Base-by-base conservation (phyloP, 257 asterid species). In the Ehretia macrophylla region DNA sequence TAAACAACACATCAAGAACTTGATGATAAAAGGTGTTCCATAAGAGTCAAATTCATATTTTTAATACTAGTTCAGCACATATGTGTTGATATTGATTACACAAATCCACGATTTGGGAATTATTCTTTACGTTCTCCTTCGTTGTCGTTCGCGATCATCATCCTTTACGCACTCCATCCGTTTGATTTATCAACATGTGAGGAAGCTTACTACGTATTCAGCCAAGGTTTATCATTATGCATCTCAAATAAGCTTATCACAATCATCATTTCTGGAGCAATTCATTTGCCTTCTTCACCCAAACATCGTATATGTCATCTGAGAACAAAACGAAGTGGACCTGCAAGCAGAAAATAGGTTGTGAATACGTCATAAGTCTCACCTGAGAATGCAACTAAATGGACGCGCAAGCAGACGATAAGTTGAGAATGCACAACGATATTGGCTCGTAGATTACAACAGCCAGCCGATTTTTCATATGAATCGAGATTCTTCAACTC, bases 251-350 rank as follows among this genome's bases (percentile, higher is more conserved):
- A 42, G 47, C 47, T 5, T 1, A 42, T 32, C 47, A 46, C 46
- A 58, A 10, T n/a, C 47, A 56, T 83, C 77, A 83, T 11, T 71
- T 74, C 44, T 69, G 68, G 22, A 89, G 83, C 79, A 86, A 72
- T 55, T 84, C 85, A 37, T 72, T 75, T 20, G 94, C 94, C 32
- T 74, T 79, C 59, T 59, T 70, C 79, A 83, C 60, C 99, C 99
- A 93, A 21, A 63, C 90, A 75, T 85, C 77, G 20, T 83, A 93
- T 46, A 85, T 68, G 51, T 89, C 99, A 67, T 93, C 95, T 5
- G 56, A 63, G 74, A 85, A 89, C 61, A 93, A 72, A 68, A 89
- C 95, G 68, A 93, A 89, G 78, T 93, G 97, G 56, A 85, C 95
- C 96, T 93, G 92, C 65, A 79, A 68, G 18, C 12, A 10, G n/a